A percentile compares a stretch with the other conserved stretches of the same genome.
Conservation (phyloP, 1,284 basidiomycete species). For the Cyathus olla region DNA sequence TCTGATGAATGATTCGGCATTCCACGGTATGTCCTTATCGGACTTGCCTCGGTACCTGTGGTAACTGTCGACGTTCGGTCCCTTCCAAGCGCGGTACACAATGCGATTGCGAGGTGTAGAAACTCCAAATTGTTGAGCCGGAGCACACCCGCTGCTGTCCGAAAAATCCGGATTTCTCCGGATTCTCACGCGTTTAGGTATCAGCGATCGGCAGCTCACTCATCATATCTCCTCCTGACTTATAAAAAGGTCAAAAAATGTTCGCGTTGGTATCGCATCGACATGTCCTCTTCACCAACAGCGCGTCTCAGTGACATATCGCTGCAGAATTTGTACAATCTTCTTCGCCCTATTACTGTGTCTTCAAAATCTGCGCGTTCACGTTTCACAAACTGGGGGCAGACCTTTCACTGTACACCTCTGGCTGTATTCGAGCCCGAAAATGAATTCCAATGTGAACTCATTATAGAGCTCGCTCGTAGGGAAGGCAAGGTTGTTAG, state of each 20-base stretch:
- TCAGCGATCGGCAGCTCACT: slow-evolving; percentile 26
- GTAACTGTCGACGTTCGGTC: neutral
- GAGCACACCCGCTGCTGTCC: too few species aligned
- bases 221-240: slow-evolving; percentile 16
- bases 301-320: slow-evolving; percentile 48
- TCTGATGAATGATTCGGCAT: neutral
- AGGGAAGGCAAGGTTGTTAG: slow-evolving; percentile 81
- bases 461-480: slow-evolving; percentile 88
- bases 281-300: slow-evolving; percentile 44
- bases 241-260: slow-evolving; percentile 40
- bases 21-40: slow-evolving; percentile 6
- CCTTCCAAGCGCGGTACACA: neutral
- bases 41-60: slow-evolving; percentile 13
- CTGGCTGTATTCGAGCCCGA: slow-evolving; percentile 83
- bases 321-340: slow-evolving; percentile 55
- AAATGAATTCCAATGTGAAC: slow-evolving; percentile 77
- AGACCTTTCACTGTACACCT: slow-evolving; percentile 73
- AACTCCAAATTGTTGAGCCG: neutral
- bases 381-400: slow-evolving; percentile 80
- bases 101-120: neutral
- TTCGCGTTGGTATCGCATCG: slow-evolving; percentile 26
- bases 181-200: slow-evolving; percentile 12
- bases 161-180: slow-evolving; percentile 35
- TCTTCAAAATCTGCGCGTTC: slow-evolving; percentile 52
- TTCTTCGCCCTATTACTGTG: slow-evolving; percentile 64